phyloP scores from a whole-genome alignment of 2,329 filamentous ascomycete species.

The Neopestalotiopsis sp. region DNA sequence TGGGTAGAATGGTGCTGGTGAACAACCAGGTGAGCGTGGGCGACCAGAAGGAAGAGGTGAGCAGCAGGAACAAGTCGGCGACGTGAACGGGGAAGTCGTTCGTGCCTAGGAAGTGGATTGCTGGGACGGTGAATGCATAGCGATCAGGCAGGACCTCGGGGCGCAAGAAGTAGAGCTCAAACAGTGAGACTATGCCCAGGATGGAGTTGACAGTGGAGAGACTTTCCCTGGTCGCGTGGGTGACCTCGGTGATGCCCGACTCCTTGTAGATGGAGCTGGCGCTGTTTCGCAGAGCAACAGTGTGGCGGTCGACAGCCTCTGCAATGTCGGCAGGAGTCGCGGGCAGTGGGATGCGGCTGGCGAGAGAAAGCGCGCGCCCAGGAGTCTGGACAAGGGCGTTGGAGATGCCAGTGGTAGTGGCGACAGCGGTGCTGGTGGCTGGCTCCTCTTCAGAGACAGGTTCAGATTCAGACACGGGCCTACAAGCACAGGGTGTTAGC shows the following conservation, averaged over 20 bases:
- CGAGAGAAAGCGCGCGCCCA: constrained; percentile 56
- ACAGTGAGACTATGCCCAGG: constrained; percentile 67
- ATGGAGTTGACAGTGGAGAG: constrained; percentile 77
- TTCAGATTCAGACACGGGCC: constrained; percentile 24
- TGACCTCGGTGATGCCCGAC: constrained; percentile 69
- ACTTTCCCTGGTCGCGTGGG: constrained; percentile 69
- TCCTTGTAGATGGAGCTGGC: constrained; percentile 67
- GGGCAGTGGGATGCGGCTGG: constrained; percentile 72
- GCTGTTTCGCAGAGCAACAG: constrained; percentile 68
- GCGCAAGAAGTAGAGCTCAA: constrained; percentile 75
- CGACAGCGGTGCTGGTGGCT: constrained; percentile 20
- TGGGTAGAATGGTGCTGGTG: constrained; percentile 74
- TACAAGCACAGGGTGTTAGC: constrained; percentile 57
- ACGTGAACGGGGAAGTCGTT: constrained; percentile 67
- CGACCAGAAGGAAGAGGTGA: constrained; percentile 83
- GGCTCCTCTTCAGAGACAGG: constrained; percentile 34
- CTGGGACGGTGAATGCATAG: constrained; percentile 75
- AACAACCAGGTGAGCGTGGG: constrained; percentile 77
- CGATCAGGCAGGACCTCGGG: constrained; percentile 72
- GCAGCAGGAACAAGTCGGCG: constrained; percentile 80
- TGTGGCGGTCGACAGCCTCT: constrained; percentile 74
- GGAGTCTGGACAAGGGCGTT: constrained; percentile 55
- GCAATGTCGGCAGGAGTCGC: constrained; percentile 81
- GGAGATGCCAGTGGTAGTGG: constrained; percentile 40
- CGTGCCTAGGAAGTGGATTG: constrained; percentile 59